Base-by-base conservation (phyloP, 2,329 filamentous ascomycete species). In the Fusarium stilboides region DNA sequence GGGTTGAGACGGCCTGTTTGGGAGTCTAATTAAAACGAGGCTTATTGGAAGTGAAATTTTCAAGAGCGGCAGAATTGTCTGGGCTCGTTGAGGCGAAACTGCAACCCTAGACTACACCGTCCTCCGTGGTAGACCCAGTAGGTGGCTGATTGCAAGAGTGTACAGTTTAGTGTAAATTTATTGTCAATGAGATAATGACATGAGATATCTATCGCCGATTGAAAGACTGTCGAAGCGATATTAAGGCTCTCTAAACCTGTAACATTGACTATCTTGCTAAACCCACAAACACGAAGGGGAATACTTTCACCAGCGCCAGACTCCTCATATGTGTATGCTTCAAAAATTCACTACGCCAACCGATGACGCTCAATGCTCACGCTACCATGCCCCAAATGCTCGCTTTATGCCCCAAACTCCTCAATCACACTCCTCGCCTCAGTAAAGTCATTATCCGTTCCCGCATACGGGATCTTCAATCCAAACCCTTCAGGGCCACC, bases 391-490 rank as follows among this genome's bases (percentile, higher is more conserved):
- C 14, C 12, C 28, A 39, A 36, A 24, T 43, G 8, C 34, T 17
- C 36, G 42, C 42, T 42, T 10, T 63, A 74, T 47, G 40, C 45
- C 39, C 68, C 73, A 71, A 76, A 87, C 74, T 87, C 84, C 40
- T 86, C 83, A 73, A 87, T 86, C 0, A 87, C 83, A 62, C 85
- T 87, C 10, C 68, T 70, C 1, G 85, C 83, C 73, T 84, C 83
- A 6, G 78, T 76, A 67, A 85, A 87, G 24, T 65, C 63, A 57
- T 76, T 71, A 39, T 74, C 71, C n/a, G 76, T 73, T 2, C 75
- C 75, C 0, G 74, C 73, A 20, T 73, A 73, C 1, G 66, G 67
- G 57, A 78, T 77, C 40, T 77, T 72, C 13, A 78, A 34, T 4
- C 76, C 77, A 50, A 80, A 80, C 0, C 75, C 77, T n/a, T 76